Base-by-base conservation (phyloP, 2,329 filamentous ascomycete species). In the Colletotrichum lindemuthianum region DNA sequence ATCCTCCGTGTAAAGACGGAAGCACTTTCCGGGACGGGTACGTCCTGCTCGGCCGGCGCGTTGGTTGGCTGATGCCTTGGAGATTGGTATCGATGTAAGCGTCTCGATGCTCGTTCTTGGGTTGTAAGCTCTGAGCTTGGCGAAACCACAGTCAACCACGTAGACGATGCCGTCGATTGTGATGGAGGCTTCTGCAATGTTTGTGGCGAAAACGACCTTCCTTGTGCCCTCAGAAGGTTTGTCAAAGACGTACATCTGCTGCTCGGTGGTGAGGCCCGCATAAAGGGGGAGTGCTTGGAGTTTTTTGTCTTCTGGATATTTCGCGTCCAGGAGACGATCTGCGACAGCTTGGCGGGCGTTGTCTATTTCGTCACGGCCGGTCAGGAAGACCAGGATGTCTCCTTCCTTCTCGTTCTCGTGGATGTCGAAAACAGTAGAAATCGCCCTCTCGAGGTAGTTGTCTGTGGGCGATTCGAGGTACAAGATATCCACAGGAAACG, bases 231-330 rank as follows among this genome's bases (percentile, higher is more conserved):
- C 89, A 0, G 92, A 88, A 2, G 93, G 82, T 58, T 91, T 88
- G 71, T 97, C 93, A 74, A 98, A 98, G 44, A 98, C 91, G 69
- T 94, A 94, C 88, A 97, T 95, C 74, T 98, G 96, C 72, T 97
- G 90, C 68, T 97, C 94, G 8, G 91, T 93, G 2, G 93, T 88
- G 6, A 98, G 84, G 2, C 95, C 96, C 5, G 96, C 93, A 74
- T 96, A 98, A 0, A 98, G 84, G 1, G 95, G 94, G 8, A 98
- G 78, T 5, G 91, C 83, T 64, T 92, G 82, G 8, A 97, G 79
- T 67, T 86, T 83, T 10, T 86, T 81, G 52, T 84, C 82, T 3
- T 87, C 80, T 36, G 86, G 45, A 2, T 40, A 40, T 32, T 44
- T 51, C 50, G 44, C 47, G 34, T 70, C 60, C 16, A 63, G 37